Base-by-base conservation (phyloP, 1,284 basidiomycete genomes). In the Naganishia cerealis region DNA sequence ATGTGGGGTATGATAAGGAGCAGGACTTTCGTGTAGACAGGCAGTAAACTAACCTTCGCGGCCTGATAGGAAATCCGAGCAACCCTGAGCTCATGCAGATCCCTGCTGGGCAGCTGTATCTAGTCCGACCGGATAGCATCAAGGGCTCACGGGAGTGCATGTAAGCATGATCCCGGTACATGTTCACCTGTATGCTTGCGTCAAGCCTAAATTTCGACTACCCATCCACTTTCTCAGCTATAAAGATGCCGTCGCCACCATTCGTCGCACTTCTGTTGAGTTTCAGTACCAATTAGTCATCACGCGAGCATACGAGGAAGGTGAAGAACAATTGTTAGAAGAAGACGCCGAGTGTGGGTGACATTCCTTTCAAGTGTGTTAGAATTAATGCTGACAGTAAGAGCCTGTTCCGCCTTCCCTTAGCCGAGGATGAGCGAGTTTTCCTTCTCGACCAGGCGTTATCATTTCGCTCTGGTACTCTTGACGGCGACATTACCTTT, bases 131-230 rank as follows among this genome's bases (percentile, higher is more conserved):
- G 48, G 92, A 91, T 69, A 90, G 89, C 73, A 89, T 96, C 73
- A 90, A 95, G 73, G 90, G 92, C 48, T 90, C 90, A 13, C 84
- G 94, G 74, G 95, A 98, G 84, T 99, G 96, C 92, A 96, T 99
- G 93, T 95, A 77, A 75, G 92, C 84, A 33, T 36, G 50, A 2
- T 29, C 29, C 29, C 63, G 26, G 10, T 24, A 24, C 10, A n/a
- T 24, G 10, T 24, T 63, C 3, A 33, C 6, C 3, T 4, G 15
- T 21, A 2, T n/a, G 21, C 12, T 33, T 3, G 26, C 9, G 38
- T 5, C 13, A 29, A 10, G 26, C 24, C 57, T 42, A 38, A 33
- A 54, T 29, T 55, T 16, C 56, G 36, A 39, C 38, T 8, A 50
- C 56, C 21, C 21, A 39, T 66, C 59, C 57, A 55, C 43, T 40